Evolutionary conservation across 2,329 filamentous ascomycete species (phyloP).

Genomic region (Aspergillus sp.): DNA sequence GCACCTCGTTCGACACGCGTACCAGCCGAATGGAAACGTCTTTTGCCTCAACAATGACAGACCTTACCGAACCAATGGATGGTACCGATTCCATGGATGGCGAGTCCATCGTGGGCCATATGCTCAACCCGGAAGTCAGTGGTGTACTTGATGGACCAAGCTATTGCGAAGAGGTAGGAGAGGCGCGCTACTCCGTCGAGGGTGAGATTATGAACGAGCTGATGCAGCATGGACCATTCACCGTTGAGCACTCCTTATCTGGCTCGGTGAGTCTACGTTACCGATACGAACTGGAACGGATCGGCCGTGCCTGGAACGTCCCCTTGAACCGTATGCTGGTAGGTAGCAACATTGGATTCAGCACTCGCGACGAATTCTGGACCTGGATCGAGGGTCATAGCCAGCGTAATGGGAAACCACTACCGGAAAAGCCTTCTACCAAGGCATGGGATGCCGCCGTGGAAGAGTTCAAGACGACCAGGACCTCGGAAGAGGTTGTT

Average conservation of each 20-base stretch:
- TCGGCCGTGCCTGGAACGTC: slow-evolving; percentile 29
- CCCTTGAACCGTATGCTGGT: slow-evolving; percentile 27
- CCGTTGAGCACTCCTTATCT: slow-evolving; percentile 22
- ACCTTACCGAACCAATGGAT: slow-evolving; percentile 23
- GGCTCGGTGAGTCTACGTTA: slow-evolving; percentile 30
- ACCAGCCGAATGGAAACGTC: slow-evolving; percentile 17
- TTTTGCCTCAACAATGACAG: slow-evolving; percentile 25
- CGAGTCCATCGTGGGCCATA: slow-evolving; percentile 23
- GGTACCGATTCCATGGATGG: slow-evolving; percentile 25
- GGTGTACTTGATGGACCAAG: slow-evolving; percentile 7
- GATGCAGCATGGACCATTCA: slow-evolving; percentile 35
- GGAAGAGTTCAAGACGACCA: slow-evolving; percentile 30
- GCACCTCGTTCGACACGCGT: slow-evolving; percentile 16
- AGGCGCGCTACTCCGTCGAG: slow-evolving; percentile 12
- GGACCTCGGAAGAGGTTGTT: slow-evolving; percentile 37
- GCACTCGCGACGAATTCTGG: slow-evolving; percentile 33
- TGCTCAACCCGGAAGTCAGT: slow-evolving; percentile 18
- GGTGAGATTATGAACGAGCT: slow-evolving; percentile 28
- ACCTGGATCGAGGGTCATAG: slow-evolving; percentile 26
- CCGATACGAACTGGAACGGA: slow-evolving; percentile 38
- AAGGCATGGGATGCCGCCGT: slow-evolving; percentile 35
- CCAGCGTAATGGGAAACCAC: slow-evolving; percentile 18
- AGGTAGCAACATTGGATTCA: slow-evolving; percentile 21
- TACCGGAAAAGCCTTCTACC: slow-evolving; percentile 30
- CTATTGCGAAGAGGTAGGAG: background rate